phyloP scores from a whole-genome alignment of 2,329 filamentous ascomycete genomes.

The Fusarium circinatum region DNA sequence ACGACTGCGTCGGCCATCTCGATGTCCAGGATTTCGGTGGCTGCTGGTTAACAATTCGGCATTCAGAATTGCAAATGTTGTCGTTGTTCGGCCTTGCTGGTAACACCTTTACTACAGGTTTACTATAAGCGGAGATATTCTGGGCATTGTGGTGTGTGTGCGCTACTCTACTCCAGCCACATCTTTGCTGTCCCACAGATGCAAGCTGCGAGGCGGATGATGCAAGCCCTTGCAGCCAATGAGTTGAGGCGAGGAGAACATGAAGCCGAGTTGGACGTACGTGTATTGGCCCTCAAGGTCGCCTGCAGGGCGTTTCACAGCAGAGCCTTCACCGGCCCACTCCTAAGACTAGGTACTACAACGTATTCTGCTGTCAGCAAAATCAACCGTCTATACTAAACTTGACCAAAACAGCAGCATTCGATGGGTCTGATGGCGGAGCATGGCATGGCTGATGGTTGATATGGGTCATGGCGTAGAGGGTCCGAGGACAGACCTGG shows the following conservation, averaged over 20 bases:
- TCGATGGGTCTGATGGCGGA: slow-evolving; percentile 24
- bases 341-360: not conserved
- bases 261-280: slow-evolving; percentile 18
- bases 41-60: not conserved
- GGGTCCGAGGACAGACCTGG: slow-evolving; percentile 8
- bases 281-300: slow-evolving; percentile 26
- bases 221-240: slow-evolving; percentile 30
- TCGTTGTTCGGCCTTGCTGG: not conserved
- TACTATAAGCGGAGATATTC: slow-evolving; percentile 6
- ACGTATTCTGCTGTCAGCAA: slow-evolving; percentile 5
- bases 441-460: slow-evolving; percentile 27
- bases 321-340: slow-evolving; percentile 14
- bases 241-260: slow-evolving; percentile 20
- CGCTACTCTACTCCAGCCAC: slow-evolving; percentile 12
- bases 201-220: slow-evolving; percentile 22
- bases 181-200: slow-evolving; percentile 1
- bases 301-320: slow-evolving; percentile 30
- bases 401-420: not conserved
- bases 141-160: not conserved
- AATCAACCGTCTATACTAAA: slow-evolving; percentile 3
- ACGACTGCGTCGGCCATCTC: slow-evolving; percentile 1
- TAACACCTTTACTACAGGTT: slow-evolving; percentile 9
- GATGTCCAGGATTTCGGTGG: slow-evolving; percentile 8
- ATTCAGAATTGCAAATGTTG: slow-evolving; percentile 1
- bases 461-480: slow-evolving; percentile 26